Evolutionary conservation across 2,329 filamentous ascomycete species (phyloP).

Genomic region (Fusarium goolgardi): DNA sequence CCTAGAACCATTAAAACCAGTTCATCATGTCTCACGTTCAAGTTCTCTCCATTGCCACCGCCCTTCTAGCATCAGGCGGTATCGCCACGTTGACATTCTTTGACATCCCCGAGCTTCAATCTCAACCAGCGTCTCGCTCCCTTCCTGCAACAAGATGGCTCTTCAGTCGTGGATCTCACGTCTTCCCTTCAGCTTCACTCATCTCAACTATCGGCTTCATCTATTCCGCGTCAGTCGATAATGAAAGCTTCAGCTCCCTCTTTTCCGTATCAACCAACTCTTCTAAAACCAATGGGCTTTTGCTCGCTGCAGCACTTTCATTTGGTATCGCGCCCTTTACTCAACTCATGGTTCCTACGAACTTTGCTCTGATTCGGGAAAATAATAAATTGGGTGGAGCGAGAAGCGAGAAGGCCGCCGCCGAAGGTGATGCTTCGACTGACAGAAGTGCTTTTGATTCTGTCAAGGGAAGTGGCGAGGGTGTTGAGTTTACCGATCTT

Average conservation of each 20-base stretch:
- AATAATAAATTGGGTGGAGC: neutral
- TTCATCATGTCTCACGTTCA: neutral
- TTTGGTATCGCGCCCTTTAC: constrained; percentile 15
- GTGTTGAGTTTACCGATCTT: neutral
- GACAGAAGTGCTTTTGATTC: constrained; percentile 9
- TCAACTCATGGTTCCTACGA: constrained; percentile 11
- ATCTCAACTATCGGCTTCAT: neutral
- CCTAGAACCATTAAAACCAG: accelerated
- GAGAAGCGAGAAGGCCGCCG: neutral
- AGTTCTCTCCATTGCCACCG: neutral
- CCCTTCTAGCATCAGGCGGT: constrained; percentile 11
- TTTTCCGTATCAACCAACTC: neutral
- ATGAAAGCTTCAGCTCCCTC: accelerated
- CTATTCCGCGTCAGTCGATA: neutral
- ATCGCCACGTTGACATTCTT: constrained; percentile 16
- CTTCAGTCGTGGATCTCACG: neutral
- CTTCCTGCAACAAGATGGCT: neutral
- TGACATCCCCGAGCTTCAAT: constrained; percentile 18
- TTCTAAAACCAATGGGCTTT: neutral
- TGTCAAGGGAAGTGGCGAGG: constrained; percentile 1
- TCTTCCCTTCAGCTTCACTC: neutral
- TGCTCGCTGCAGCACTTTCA: neutral
- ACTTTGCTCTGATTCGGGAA: constrained; percentile 1
- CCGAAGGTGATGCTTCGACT: neutral
- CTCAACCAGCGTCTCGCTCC: constrained; percentile 7